A percentile compares a stretch with the other conserved stretches of the same genome.
Evolutionary conservation across 768 basidiomycete genomes (phyloP).

Genomic region (Rhodotorula paludigena): DNA sequence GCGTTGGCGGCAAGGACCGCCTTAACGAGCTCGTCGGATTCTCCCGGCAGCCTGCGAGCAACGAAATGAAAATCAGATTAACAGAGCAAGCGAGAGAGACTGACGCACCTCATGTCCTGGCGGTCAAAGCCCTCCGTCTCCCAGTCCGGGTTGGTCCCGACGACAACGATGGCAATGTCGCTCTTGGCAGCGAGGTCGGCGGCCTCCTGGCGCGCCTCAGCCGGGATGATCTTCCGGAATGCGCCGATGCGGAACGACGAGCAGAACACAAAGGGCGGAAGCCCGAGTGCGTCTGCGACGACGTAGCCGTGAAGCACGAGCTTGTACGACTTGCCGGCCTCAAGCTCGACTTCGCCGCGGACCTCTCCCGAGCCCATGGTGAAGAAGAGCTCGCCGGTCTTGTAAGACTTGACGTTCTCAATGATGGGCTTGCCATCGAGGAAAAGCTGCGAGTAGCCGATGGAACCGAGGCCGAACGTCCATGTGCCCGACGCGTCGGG

Average conservation of each 20-base stretch:
- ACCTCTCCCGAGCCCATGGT: slow-evolving; percentile 34
- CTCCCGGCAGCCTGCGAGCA: slow-evolving; percentile 58
- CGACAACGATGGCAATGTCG: slow-evolving; percentile 54
- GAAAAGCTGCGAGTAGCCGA: slow-evolving; percentile 33
- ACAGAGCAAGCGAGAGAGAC: no score
- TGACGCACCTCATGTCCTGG: slow-evolving; percentile 47
- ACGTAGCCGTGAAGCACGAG: slow-evolving; percentile 38
- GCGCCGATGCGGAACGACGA: slow-evolving; percentile 30
- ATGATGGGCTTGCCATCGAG: slow-evolving; percentile 34
- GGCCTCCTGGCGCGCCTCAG: slow-evolving; percentile 12
- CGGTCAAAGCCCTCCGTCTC: slow-evolving; percentile 52
- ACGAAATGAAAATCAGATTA: slow-evolving; percentile 54
- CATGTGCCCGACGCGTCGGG: slow-evolving; percentile 31
- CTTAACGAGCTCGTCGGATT: slow-evolving; percentile 65
- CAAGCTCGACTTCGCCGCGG: slow-evolving; percentile 40
- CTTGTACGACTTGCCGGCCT: slow-evolving; percentile 41
- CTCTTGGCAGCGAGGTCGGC: slow-evolving; percentile 18
- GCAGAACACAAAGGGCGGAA: slow-evolving; percentile 19
- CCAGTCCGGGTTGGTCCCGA: slow-evolving; percentile 76
- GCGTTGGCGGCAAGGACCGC: slow-evolving; percentile 64
- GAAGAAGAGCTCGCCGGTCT: slow-evolving; percentile 30
- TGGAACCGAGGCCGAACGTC: slow-evolving; percentile 34
- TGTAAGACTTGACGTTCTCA: slow-evolving; percentile 29
- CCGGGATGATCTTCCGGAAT: slow-evolving; percentile 6
- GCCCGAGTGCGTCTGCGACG: slow-evolving; percentile 4